Base-by-base conservation (phyloP, 2,329 filamentous ascomycete genomes). In the Aspergillus uvarum region DNA sequence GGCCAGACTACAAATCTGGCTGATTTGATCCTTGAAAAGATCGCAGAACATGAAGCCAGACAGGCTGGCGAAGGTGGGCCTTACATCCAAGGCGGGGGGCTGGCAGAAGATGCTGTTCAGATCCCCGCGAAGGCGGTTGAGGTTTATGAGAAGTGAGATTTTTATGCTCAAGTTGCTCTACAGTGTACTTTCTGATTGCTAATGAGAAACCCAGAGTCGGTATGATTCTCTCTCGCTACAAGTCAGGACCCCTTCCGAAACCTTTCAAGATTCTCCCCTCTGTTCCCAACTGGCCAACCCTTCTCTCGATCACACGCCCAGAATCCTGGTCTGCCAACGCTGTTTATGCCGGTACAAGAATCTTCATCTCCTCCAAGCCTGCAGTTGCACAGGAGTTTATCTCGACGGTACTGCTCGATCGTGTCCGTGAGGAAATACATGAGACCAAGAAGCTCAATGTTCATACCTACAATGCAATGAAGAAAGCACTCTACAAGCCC, bases 241-340 rank as follows among this genome's bases (percentile, higher is more conserved):
- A 96, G 78, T 94, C 90, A 14, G 95, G 95, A n/a, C 94, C 94
- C 66, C 84, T 99, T 32, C 95, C 95, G 21, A 99, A 99, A 77
- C 94, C 94, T 0, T 96, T 99, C 83, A 98, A 98, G 78, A 92
- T 98, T 65, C 84, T 99, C 8, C 95, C 95, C 2, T 93, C 92
- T 0, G 86, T 98, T 14, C 92, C 92, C 7, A 87, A 95, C 70
- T 98, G 93, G 92, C 91, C 95, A 72, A 90, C 92, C 21, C 90
- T 96, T 42, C 85, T 96, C 67, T 83, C 88, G 64, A 86, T 96
- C 58, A 96, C 92, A n/a, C 85, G 87, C 31, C 93, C 94, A 4
- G 89, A 95, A 62, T 79, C 79, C 62, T 89, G 87, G 87, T 91
- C 91, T 1, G 81, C 91, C 21, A 92, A 96, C 71, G 89, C 92